phyloP scores from a whole-genome alignment of 352 stramenopile genomes.

The Aphanomyces invadans region DNA sequence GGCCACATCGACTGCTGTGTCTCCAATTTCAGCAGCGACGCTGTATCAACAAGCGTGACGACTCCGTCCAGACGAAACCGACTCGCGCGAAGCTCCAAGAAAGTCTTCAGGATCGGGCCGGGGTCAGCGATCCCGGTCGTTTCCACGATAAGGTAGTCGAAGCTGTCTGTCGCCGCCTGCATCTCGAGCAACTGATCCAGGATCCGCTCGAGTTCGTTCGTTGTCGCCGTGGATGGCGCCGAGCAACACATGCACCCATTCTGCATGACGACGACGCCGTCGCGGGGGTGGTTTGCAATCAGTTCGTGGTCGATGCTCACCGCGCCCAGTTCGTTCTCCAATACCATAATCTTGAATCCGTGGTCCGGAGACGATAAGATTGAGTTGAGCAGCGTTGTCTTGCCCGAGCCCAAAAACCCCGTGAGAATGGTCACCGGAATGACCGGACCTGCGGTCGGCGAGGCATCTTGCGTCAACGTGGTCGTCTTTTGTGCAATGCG shows the following conservation, averaged over 20 bases:
- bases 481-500: conserved; percentile 57
- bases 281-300: conserved; percentile 30
- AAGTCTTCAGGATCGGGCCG: conserved; percentile 95
- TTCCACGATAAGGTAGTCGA: conserved; percentile 96
- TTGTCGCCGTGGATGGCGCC: conserved; percentile 86
- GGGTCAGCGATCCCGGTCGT: conserved; percentile 95
- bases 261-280: conserved; percentile 95
- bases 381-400: conserved; percentile 95
- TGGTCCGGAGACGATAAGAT: conserved; percentile 85
- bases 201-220: conserved; percentile 89
- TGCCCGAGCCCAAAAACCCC: conserved; percentile 91
- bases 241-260: conserved; percentile 98
- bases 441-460: conserved; percentile 8
- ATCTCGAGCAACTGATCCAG: conserved; percentile 75
- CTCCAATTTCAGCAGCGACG: conserved; percentile 28
- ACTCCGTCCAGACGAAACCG: conserved; percentile 93
- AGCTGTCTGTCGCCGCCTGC: conserved; percentile 71
- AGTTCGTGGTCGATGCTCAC: conserved; percentile 66
- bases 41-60: conserved; percentile 93
- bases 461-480: conserved; percentile 27
- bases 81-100: conserved; percentile 86
- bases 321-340: conserved; percentile 81
- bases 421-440: conserved; percentile 92
- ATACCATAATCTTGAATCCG: conserved; percentile 92
- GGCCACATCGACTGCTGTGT: conserved; percentile 42